Evolutionary conservation across 2,329 filamentous ascomycete genomes (phyloP), one percentile per base, ranked within the genome.

Genomic region (Cordyceps pruinosa): DNA sequence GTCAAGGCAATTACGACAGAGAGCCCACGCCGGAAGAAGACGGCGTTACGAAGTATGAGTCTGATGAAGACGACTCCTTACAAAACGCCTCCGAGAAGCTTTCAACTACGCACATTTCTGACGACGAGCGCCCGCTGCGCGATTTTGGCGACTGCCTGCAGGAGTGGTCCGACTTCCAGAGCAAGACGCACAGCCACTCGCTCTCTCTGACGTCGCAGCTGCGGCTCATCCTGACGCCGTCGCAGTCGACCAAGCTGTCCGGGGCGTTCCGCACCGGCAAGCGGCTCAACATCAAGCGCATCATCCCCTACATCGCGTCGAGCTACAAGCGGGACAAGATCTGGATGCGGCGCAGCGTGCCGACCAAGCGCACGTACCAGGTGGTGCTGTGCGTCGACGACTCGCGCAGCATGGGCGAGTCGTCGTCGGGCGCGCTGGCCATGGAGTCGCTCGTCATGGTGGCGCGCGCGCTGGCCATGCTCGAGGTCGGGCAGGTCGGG

Each of bases 271-370:
- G 94, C 64, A 99, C 94, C 0, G 94, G 94, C 61, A 99, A 99
- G 72, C 88, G 94, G 0, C 89, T 99, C 65, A 99, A 97, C 73
- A 96, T 99, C 77, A 97, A 97, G 74, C 90, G 93, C 64, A 99
- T 99, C 73, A 99, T 99, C 66, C 94, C 95, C 0, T 99, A 99
- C 75, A 97, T 99, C 65, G 94, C 95, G 1, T 97, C 92, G 0
- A 87, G 89, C 69, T 99, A 97, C 81, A 97, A 97, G 79, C 89
- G 94, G 60, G 94, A 99, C 82, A 99, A 99, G 79, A 99, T 99
- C 73, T 99, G 94, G 94, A 96, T 99, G 87, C 88, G 95, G 15
- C 86, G 95, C 57, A 87, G 85, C 34, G 85, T 96, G 50, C 95
- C 95, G 1, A 93, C 87, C 37, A 97, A 97, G 74, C 88, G 95